Conservation (phyloP, 106 monocot genomes). For the Acanthochlamys bracteata region DNA sequence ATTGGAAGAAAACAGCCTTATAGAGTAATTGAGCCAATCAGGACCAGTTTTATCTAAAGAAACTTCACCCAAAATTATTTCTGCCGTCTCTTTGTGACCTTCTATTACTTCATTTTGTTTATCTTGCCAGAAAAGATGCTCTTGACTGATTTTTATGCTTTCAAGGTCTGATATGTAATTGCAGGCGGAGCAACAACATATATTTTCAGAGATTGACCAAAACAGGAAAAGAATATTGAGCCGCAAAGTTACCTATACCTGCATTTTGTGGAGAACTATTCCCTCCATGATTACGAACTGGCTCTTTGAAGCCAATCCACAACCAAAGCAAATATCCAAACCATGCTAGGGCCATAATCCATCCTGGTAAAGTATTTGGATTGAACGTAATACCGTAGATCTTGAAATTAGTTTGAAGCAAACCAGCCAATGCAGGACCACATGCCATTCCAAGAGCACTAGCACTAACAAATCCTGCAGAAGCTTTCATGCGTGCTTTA, state of each 20-base stretch:
- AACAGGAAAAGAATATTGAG: no score
- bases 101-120: no score
- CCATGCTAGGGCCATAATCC: conserved; percentile 40
- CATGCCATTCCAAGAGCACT: conserved; percentile 50
- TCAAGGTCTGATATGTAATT: no score
- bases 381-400: conserved; percentile 25
- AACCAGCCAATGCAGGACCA: conserved; percentile 40
- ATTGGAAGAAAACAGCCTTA: no score
- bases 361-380: conserved; percentile 35
- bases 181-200: no score
- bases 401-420: conserved; percentile 35
- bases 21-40: no score
- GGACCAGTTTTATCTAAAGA: no score
- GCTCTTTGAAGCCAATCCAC: conserved; percentile 38
- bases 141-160: no score
- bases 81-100: no score
- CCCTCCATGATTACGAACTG: conserved; percentile 17
- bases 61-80: no score
- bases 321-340: conserved; percentile 30
- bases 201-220: no score
- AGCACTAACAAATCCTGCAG: conserved; percentile 46
- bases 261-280: conserved; percentile 6
- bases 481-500: conserved; percentile 39
- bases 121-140: no score
- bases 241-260: background rate